These are phyloP conservation scores for Arabis alpina DNA, from an alignment of 345 rosid species.

Conservation along the genomic window DNA sequence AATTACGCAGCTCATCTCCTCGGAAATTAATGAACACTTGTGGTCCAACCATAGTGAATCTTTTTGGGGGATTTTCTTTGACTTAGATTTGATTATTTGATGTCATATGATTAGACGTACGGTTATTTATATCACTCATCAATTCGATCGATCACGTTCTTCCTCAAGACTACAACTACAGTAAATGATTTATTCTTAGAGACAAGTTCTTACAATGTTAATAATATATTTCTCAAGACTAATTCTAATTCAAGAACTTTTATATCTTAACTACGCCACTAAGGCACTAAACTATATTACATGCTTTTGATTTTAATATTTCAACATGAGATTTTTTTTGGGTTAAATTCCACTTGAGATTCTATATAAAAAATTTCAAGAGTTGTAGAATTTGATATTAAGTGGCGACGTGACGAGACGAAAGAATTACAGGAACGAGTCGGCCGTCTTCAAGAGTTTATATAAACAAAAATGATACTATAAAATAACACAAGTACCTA, in stretches of 20 bases:
- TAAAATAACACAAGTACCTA: too few species aligned
- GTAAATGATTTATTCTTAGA: neutral
- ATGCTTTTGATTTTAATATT: too few species aligned
- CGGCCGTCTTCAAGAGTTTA: too few species aligned
- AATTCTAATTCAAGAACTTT: constrained; percentile 14
- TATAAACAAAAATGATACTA: too few species aligned
- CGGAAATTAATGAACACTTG: constrained; percentile 43
- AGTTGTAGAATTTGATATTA: too few species aligned
- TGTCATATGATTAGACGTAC: neutral
- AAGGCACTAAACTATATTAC: too few species aligned
- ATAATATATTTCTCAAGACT: neutral
- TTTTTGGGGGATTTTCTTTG: neutral
- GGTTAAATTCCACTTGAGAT: too few species aligned
- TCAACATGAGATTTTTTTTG: too few species aligned
- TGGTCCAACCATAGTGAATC: constrained; percentile 6
- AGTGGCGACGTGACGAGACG: too few species aligned
- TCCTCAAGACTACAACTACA: neutral
- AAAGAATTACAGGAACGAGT: too few species aligned
- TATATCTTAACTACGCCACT: too few species aligned
- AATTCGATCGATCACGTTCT: neutral
- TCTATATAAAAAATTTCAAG: too few species aligned
- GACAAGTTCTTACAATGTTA: neutral
- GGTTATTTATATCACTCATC: neutral
- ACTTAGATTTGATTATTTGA: neutral
- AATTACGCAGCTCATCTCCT: neutral